phyloP scores from a whole-genome alignment of 2,329 filamentous ascomycete genomes.

The Arachnopeziza araneosa region DNA sequence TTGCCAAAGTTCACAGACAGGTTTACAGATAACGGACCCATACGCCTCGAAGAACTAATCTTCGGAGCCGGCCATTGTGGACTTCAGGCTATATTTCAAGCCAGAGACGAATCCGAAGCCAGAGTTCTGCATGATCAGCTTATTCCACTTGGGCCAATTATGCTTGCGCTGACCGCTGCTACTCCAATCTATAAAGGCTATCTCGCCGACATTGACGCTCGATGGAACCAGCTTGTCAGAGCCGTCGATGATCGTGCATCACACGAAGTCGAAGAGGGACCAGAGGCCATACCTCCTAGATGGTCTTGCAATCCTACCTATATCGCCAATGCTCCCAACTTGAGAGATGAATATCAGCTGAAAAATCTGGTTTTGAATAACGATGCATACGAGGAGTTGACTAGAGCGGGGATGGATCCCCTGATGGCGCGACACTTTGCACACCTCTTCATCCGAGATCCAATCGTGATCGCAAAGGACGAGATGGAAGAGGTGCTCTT shows the following conservation, averaged over 20 bases:
- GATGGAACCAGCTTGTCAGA: conserved; percentile 95
- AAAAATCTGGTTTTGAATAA: conserved; percentile 81
- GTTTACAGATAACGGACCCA: conserved; percentile 82
- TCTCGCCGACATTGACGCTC: conserved; percentile 88
- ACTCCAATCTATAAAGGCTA: conserved; percentile 98
- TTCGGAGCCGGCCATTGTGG: conserved; percentile 99
- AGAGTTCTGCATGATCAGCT: conserved; percentile 92
- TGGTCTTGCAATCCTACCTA: conserved; percentile 96
- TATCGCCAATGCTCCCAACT: conserved; percentile 80
- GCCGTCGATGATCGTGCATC: conserved; percentile 89
- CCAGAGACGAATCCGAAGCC: conserved; percentile 94
- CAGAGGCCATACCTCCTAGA: conserved; percentile 80
- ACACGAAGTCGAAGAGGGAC: conserved; percentile 88
- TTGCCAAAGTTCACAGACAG: conserved; percentile 58
- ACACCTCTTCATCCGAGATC: conserved; percentile 95
- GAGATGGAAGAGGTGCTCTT: conserved; percentile 67
- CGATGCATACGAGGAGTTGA: conserved; percentile 73
- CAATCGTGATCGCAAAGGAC: conserved; percentile 90
- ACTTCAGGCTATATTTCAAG: conserved; percentile 96
- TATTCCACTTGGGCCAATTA: conserved; percentile 85
- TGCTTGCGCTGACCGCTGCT: conserved; percentile 88
- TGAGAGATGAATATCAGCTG: conserved; percentile 86
- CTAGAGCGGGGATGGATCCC: conserved; percentile 93
- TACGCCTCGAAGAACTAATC: conserved; percentile 99
- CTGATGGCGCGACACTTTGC: conserved; percentile 92